Evolutionary conservation across 169 alveolate genomes (phyloP).

Genomic region (Babesia ovis): DNA sequence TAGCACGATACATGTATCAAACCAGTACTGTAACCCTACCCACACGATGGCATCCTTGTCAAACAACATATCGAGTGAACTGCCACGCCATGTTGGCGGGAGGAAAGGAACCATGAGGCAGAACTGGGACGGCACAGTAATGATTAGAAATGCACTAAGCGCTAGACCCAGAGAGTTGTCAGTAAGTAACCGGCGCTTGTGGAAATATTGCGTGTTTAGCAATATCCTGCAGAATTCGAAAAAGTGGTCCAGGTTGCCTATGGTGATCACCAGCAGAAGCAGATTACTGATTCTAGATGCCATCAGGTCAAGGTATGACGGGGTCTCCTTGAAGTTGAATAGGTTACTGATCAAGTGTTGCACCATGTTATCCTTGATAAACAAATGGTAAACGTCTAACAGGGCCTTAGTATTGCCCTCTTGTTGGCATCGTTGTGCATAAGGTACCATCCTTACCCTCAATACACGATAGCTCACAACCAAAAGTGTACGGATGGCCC

Average conservation of each 20-base stretch:
- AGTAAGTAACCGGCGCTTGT: constrained; percentile 40
- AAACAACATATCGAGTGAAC: constrained; percentile 31
- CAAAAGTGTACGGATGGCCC: constrained; percentile 22
- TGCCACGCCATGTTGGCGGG: constrained; percentile 12
- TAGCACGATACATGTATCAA: constrained; percentile 34
- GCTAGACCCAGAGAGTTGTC: constrained; percentile 57
- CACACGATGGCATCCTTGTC: constrained; percentile 37
- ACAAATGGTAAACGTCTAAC: constrained; percentile 25
- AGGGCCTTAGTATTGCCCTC: constrained; percentile 28
- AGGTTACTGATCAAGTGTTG: constrained; percentile 29
- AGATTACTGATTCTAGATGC: constrained; percentile 46
- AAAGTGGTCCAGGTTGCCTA: constrained; percentile 47
- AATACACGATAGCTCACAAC: constrained; percentile 21
- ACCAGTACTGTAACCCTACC: constrained; percentile 53
- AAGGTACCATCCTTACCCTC: constrained; percentile 2
- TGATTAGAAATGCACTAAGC: constrained; percentile 41
- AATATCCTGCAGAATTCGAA: constrained; percentile 57
- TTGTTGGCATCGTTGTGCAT: neutral
- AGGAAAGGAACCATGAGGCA: constrained; percentile 54
- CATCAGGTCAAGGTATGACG: constrained; percentile 43
- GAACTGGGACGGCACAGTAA: constrained; percentile 62
- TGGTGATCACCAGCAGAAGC: constrained; percentile 36
- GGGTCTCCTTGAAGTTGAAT: constrained; percentile 28
- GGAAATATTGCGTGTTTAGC: constrained; percentile 43
- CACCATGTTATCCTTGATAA: constrained; percentile 42